Evolutionary conservation across 2,329 filamentous ascomycete genomes (phyloP).

Genomic region (Magnaporthiopsis rhizophila): DNA sequence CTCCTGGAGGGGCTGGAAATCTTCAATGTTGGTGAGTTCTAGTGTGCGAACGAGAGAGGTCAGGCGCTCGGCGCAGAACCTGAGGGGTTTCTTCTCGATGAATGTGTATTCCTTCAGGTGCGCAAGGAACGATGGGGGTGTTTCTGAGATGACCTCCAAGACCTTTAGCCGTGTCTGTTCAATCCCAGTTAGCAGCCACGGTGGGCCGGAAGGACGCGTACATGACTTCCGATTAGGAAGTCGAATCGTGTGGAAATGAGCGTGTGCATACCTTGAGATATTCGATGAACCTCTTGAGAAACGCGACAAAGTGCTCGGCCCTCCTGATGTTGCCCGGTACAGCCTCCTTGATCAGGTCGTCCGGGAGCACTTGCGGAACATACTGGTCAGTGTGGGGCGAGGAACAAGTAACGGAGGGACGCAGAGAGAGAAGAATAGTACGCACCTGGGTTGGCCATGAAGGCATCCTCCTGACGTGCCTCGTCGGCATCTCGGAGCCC

Average conservation of each 20-base stretch:
- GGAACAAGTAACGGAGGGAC: background rate
- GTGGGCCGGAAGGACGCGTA: background rate
- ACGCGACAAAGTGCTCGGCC: slow-evolving; percentile 92
- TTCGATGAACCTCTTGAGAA: slow-evolving; percentile 93
- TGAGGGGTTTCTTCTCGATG: slow-evolving; percentile 90
- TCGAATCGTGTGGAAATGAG: background rate
- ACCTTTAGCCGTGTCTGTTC: slow-evolving; percentile 94
- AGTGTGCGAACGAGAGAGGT: slow-evolving; percentile 92
- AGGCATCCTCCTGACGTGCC: slow-evolving; percentile 84
- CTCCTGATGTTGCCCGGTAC: slow-evolving; percentile 93
- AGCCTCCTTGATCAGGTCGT: slow-evolving; percentile 90
- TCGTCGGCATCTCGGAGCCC: slow-evolving; percentile 83
- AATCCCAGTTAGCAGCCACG: background rate
- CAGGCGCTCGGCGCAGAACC: slow-evolving; percentile 89
- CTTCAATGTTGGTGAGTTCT: slow-evolving; percentile 95
- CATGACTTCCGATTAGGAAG: background rate
- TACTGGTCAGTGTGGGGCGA: background rate
- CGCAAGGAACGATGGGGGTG: slow-evolving; percentile 83
- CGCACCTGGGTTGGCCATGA: slow-evolving; percentile 82
- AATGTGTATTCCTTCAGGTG: slow-evolving; percentile 95
- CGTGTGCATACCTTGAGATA: slow-evolving; percentile 63
- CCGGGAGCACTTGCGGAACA: slow-evolving; percentile 60
- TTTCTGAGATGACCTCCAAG: slow-evolving; percentile 93
- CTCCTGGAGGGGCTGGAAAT: slow-evolving; percentile 93
- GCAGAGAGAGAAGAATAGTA: background rate